Evolutionary conservation across 345 rosid species (phyloP), one percentile per base, ranked within the genome.

Genomic region (Triadica sebifera): DNA sequence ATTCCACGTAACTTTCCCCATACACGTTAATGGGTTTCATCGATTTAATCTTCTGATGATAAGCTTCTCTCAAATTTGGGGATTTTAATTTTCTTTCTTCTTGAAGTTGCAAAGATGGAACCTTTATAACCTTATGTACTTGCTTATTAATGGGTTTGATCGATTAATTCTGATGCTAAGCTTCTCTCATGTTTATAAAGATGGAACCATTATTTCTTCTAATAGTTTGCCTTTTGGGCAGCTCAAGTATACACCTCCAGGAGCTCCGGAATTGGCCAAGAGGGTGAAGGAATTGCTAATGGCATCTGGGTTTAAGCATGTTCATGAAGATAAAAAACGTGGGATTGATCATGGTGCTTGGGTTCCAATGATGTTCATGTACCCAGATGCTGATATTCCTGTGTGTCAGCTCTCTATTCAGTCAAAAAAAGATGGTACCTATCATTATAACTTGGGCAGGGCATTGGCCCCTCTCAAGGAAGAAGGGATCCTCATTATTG

Each of bases 321-420:
- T 93, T 8, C 65, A 81, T 46, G 94, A 85, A 80, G 98, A 93
- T 65, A 83, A 59, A 45, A 75, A 83, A 41, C 88, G 96, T 4
- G 98, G 99, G 51, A 85, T 95, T 49, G 99, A 95, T 80, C 99
- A 95, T 62, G 99, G 99, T 9, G 94, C 98, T 22, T 95, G 99
- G 99, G 89, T 89, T 73, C 98, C 97, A 6, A 73, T 95, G 17
- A 89, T 91, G 94, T 82, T 93, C 67, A 95, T 95, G 99, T 95
- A 90, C 65, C 99, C 99, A 0, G 97, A 91, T 70, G 93, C 90
- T 1, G 86, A 93, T 66, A 86, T 91, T 53, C 99, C 97, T 0
- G 81, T 91, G 25, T 91, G 97, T 51, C 98, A 95, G 75, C 94
- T 95, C 71, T 95, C 99, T 7, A 81, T 95, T 71, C 99, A 93